Evolutionary conservation across 257 asterid genomes (phyloP), one percentile per base, ranked within the genome.

Genomic region (Ilex aquifolium): DNA sequence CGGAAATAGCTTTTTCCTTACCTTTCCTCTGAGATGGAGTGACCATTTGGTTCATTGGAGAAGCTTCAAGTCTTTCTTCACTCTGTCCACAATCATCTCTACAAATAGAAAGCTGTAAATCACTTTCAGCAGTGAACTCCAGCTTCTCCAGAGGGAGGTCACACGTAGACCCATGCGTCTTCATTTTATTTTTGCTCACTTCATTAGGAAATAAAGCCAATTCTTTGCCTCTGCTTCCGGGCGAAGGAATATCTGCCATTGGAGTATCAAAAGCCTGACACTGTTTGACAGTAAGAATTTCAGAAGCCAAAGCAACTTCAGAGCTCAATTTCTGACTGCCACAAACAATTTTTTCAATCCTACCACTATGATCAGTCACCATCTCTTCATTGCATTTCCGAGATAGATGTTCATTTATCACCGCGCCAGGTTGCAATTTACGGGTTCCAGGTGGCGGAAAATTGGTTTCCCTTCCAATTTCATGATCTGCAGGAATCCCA

Each of bases 101-200:
- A 32, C 53, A 63, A 56, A 59, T 56, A 5, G 52, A 66, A 55
- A 56, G 42, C 11, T 3, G 46, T 50, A 74, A 63, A 53, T 77
- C 76, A 62, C 76, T 83, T 72, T 83, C 91, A 10, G 81, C 85
- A 13, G 69, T 71, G 57, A 64, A 73, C 67, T 80, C 87, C n/a
- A 71, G 59, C 62, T 56, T 63, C 65, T 57, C 49, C 68, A 64
- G 55, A 61, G 57, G 13, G 13, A 58, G 68, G 3, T 32, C 54
- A 30, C 32, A 39, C 29, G 31, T 36, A 11, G 63, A 44, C 44
- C 53, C 52, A 44, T 57, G 32, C 21, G n/a, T 56, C 17, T 27
- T 59, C 15, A 32, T 51, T 55, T 61, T 65, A 15, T 64, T 59
- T 58, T 62, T 67, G 8, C 17, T 61, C 52, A 63, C 65, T 48